Base-by-base conservation (phyloP, 2,329 filamentous ascomycete genomes). In the Claviceps purpurea region DNA sequence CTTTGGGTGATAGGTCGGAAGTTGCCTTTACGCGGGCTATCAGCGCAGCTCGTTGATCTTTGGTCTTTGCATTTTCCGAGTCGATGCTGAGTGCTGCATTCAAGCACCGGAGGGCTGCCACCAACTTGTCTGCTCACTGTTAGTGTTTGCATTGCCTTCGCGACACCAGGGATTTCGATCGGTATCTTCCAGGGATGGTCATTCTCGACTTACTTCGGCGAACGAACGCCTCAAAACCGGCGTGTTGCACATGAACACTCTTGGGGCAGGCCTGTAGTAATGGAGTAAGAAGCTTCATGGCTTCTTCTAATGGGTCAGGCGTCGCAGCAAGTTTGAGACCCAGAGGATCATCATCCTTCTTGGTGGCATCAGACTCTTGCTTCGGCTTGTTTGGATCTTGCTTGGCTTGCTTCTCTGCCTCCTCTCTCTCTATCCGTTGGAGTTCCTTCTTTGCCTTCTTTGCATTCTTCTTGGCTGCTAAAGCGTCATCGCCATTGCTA, bases 181-280 rank as follows among this genome's bases (percentile, higher is more conserved):
- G 4, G 18, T 16, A 2, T n/a, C 4, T 16, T 40, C 20, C 3
- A 34, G 16, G 10, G n/a, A 18, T 24, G 18, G 6, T 8, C 2
- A 34, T 39, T 41, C 2, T 24, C 38, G 13, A 72, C 83, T 75
- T 79, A 95, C 89, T 82, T 72, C 85, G 78, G 63, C 89, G 78
- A 54, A 94, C 75, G 64, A 88, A 90, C 18, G 98, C 85, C 70
- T 97, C 90, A 61, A 96, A 97, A 5, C 89, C 93, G 50, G 84
- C 80, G 57, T 84, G 77, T 69, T 98, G 93, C 22, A 80, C 87
- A 56, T 93, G 82, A 47, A 95, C 79, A 64, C 82, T 87, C 71
- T 85, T 81, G 2, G 89, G 84, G 62, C 83, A 90, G 62, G 84
- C 85, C 65, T 95, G 85, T 54, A 98, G 75, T 60, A 98, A 73